These are phyloP conservation scores for Micromonas commoda DNA, from an alignment of 139 green algal species.

Conservation along the genomic window DNA sequence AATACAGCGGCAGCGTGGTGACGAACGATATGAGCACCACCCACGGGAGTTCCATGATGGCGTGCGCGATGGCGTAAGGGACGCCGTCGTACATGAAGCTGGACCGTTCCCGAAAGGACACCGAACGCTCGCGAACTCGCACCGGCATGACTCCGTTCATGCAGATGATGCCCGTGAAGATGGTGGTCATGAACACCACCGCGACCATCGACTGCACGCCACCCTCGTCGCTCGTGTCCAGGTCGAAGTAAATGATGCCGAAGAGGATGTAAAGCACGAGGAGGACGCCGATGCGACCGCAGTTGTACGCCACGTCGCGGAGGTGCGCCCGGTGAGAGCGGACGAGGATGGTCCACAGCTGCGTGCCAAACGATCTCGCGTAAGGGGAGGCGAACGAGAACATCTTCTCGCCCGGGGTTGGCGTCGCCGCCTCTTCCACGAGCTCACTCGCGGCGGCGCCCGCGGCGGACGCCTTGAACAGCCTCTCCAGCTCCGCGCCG, in stretches of 20 bases:
- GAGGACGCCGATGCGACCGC: constrained; percentile 16
- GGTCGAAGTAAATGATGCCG: constrained; percentile 15
- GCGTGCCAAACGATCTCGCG: constrained; percentile 4
- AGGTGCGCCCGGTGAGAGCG: not conserved
- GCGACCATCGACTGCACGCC: constrained; percentile 22
- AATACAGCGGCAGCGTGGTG: constrained; percentile 7
- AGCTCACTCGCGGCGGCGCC: not conserved
- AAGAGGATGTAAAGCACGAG: constrained; percentile 20
- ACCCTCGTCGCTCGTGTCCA: constrained; percentile 3
- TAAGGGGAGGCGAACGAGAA: constrained; percentile 14
- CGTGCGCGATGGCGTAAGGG: constrained; percentile 6
- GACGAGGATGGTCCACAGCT: not conserved
- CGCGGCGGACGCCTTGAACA: not conserved
- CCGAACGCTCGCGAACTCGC: constrained; percentile 1
- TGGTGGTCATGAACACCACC: constrained; percentile 19
- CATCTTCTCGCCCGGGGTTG: not conserved
- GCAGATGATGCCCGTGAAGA: constrained; percentile 23
- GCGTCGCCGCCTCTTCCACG: not conserved
- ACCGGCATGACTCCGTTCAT: constrained; percentile 25
- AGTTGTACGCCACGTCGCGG: constrained; percentile 18
- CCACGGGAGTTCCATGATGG: constrained; percentile 14
- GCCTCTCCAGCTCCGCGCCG: not conserved
- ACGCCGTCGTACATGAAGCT: constrained; percentile 21
- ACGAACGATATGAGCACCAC: not conserved
- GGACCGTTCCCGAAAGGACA: constrained; percentile 9